phyloP scores from a whole-genome alignment of 257 asterid species.

The Nicotiana sylvestris region DNA sequence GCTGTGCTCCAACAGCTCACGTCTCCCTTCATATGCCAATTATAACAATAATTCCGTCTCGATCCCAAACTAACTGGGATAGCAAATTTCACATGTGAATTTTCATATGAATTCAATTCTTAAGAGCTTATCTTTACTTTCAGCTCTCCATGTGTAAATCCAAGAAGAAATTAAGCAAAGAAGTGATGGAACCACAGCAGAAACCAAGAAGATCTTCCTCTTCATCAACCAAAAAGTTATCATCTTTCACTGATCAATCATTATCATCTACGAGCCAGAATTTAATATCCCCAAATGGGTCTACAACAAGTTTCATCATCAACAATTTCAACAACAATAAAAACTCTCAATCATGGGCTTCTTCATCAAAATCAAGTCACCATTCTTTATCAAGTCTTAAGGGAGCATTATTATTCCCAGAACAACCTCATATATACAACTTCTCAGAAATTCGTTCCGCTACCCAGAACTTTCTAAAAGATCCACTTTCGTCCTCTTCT shows the following conservation, averaged over 20 bases:
- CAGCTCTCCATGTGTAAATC: conserved; percentile 44
- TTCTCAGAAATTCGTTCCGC: conserved; percentile 60
- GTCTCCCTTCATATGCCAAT: background rate
- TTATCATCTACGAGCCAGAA: conserved; percentile 30
- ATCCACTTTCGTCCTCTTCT: conserved; percentile 50
- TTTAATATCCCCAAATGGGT: conserved; percentile 44
- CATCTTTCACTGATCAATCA: conserved; percentile 14
- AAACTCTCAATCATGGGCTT: conserved; percentile 31
- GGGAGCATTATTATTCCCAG: conserved; percentile 34
- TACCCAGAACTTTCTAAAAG: conserved; percentile 42
- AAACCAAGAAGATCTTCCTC: conserved; percentile 15
- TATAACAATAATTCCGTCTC: background rate
- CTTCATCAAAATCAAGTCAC: conserved; percentile 26
- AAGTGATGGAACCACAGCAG: conserved; percentile 31
- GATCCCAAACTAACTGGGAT: background rate
- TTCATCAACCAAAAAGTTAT: conserved; percentile 23
- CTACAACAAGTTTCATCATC: conserved; percentile 46
- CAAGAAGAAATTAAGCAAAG: conserved; percentile 34
- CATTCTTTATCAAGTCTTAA: conserved; percentile 48
- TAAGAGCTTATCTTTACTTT: background rate
- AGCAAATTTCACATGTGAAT: background rate
- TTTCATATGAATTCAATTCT: background rate
- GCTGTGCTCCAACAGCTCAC: background rate
- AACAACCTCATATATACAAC: conserved; percentile 54
- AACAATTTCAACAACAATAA: conserved; percentile 20